Evolutionary conservation across 108 stramenopile genomes (phyloP), one percentile per base, ranked within the genome.

Genomic region (Halocafeteria seosinensis): DNA sequence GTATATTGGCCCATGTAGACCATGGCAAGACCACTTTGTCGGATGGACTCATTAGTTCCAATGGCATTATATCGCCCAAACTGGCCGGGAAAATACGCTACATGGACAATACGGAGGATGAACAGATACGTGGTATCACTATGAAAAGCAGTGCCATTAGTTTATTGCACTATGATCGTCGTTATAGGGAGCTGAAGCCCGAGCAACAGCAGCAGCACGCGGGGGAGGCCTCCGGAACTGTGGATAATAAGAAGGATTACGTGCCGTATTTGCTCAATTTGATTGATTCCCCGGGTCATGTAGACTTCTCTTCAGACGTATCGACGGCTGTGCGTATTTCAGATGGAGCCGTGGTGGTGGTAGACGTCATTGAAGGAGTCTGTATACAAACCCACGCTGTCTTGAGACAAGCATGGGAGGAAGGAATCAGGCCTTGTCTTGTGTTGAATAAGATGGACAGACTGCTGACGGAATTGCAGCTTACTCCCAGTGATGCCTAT

Each of bases 221-320:
- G 0, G 60, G 27, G 11, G 30, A 28, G 28, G 31, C n/a, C 3
- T 31, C n/a, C 3, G 58, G 37, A 13, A 3, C 23, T 34, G 33
- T 25, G 55, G 63, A 34, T 13, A 9, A 52, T 1, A 37, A 38
- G 38, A 70, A 27, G 1, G 55, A 64, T 33, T 26, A 50, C 53
- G 47, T 35, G 62, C 61, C 76, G 12, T 88, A 85, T 65, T 79
- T 95, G 17, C 75, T 95, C 35, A 93, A 95, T 51, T 64, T 98
- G 30, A 71, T 94, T 23, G 97, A 95, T 71, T 89, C 88, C 13
- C 97, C 97, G 0, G 97, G 97, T 34, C 97, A 98, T 73, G 87
- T 94, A 21, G 96, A 98, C 69, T 98, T 98, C 70, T 76, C 84
- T 23, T 71, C 82, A 4, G 96, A 98, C 69, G 96, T 95, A 0